Evolutionary conservation across 306 rosid species (phyloP).

Genomic region (Alnus rubra): DNA sequence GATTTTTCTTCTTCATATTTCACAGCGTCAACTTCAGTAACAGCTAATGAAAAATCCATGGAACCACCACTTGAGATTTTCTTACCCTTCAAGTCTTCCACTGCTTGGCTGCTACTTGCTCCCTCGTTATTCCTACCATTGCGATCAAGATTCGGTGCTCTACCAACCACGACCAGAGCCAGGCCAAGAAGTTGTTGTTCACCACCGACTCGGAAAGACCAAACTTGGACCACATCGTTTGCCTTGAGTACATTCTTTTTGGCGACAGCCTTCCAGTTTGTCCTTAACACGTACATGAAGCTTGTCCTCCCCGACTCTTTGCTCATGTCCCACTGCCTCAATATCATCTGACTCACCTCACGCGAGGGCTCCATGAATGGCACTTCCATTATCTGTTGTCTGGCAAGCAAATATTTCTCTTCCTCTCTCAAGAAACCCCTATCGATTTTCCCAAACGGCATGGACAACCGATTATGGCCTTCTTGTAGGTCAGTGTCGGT

Average conservation of each 20-base stretch:
- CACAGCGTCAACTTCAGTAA: no score
- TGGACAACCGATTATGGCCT: neutral
- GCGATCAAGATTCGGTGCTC: neutral
- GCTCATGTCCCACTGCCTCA: conserved; percentile 7
- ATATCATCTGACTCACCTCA: no score
- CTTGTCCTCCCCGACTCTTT: neutral
- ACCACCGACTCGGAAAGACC: neutral
- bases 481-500: neutral
- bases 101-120: neutral
- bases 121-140: neutral
- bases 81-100: no score
- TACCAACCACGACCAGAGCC: neutral
- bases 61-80: no score
- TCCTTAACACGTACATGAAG: conserved; percentile 8
- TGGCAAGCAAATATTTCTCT: neutral
- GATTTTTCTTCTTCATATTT: no score
- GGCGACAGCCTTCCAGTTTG: neutral
- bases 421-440: neutral
- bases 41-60: no score
- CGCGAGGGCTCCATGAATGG: neutral
- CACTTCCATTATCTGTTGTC: neutral
- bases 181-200: neutral
- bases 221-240: neutral
- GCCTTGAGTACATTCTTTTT: neutral
- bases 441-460: neutral